Conservation (phyloP, 2,329 filamentous ascomycete species). For the Penicillium sp. region DNA sequence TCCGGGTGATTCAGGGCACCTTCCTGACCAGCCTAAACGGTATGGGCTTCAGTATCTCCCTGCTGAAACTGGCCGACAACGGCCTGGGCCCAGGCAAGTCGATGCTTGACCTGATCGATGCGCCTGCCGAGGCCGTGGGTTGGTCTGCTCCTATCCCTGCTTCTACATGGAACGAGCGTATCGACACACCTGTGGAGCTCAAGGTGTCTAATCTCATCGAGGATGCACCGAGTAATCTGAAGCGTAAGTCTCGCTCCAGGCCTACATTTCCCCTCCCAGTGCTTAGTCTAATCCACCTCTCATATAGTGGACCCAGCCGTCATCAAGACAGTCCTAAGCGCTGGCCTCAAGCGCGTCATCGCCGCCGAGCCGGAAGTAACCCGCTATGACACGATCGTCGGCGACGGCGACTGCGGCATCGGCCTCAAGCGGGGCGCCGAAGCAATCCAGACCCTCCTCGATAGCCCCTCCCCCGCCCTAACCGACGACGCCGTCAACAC, state of each 20-base stretch:
- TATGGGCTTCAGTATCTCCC: conserved; percentile 68
- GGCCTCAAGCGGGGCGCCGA: conserved; percentile 86
- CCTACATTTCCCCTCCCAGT: conserved; percentile 3
- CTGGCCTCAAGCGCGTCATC: conserved; percentile 61
- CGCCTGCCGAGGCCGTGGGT: conserved; percentile 66
- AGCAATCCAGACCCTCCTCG: conserved; percentile 51
- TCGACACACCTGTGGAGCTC: conserved; percentile 46
- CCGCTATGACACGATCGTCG: conserved; percentile 75
- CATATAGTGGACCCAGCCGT: conserved; percentile 50
- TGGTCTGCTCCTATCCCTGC: conserved; percentile 64
- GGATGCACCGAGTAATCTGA: conserved; percentile 56
- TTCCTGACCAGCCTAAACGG: conserved; percentile 74
- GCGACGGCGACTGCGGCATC: conserved; percentile 87
- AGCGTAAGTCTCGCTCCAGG: conserved; percentile 40
- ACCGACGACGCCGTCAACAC: conserved; percentile 62
- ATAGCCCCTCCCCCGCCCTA: conserved; percentile 42
- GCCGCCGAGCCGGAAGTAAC: conserved; percentile 66
- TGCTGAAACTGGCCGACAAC: conserved; percentile 64
- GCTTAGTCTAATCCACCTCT: conserved; percentile 11
- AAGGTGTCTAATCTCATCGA: conserved; percentile 45
- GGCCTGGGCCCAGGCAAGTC: conserved; percentile 56
- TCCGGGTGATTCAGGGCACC: conserved; percentile 64
- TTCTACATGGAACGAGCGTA: conserved; percentile 59
- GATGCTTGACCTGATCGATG: conserved; percentile 67
- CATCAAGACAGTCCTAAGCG: conserved; percentile 56